Evolutionary conservation across 305 asterid genomes (phyloP), one percentile per base, ranked within the genome.

Genomic region (Fraxinus paxiana): DNA sequence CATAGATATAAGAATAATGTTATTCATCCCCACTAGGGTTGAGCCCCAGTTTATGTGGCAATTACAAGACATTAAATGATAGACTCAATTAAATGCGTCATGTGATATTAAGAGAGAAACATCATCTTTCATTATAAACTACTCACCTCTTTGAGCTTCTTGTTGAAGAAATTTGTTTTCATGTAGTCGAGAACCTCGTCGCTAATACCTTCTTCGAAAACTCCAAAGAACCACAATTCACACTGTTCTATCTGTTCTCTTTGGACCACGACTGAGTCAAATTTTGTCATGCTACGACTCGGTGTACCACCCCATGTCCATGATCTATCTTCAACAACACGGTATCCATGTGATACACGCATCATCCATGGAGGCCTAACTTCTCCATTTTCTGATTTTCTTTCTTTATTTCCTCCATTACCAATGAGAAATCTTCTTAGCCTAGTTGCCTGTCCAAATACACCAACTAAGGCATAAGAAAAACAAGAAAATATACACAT

Each of bases 181-280:
- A 91, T 43, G 81, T 83, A 88, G 81, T 84, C 87, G 78, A 85
- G 88, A 78, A 90, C 80, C 31, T 83, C 88, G 10, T 85, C 85
- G 15, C 86, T 88, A 83, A 79, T 75, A 56, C 79, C 77, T 13
- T 88, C 73, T 51, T 90, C 89, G 77, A 91, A 91, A 80, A 91
- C 90, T 73, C 91, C 92, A 80, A 87, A 91, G 37, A 87, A 85
- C 92, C 93, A 90, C 54, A 90, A 48, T 31, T 91, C 96, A 37
- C 80, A 78, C 9, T 87, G 88, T 63, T 84, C 81, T 7, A 83
- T 48, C 67, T 87, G 80, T 80, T 88, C 90, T 81, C 92, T 89
- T 71, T 90, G 89, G 75, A 87, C 90, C 59, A 90, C 89, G 28
- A 90, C 82, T 7, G 87, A 79, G 31, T 82, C 88, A n/a, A 75